Base-by-base conservation (phyloP, 306 rosid genomes). In the Echinosophora koreensis region DNA sequence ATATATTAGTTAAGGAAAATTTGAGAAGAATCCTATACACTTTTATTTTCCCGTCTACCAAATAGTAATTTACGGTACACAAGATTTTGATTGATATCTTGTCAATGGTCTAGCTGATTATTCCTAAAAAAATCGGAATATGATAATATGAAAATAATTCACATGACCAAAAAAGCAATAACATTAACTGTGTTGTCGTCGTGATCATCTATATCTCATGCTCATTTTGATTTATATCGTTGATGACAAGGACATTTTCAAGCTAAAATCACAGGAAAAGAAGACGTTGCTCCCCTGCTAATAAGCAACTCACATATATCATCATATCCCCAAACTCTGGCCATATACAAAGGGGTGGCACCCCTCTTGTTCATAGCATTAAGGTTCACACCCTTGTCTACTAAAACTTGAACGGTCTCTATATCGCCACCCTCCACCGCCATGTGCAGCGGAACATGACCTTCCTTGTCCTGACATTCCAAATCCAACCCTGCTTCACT, bases 361-460 rank as follows among this genome's bases (percentile, higher is more conserved):
- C 89, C 88, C 35, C 57, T 78, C 56, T 68, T 82, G 63, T 77
- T 93, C 71, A 67, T 71, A 12, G 74, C 81, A 82, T 87, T 80
- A 8, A 89, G 51, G 54, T 90, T 82, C 17, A 85, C 96, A 10
- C 91, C 96, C 73, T 80, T 80, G 1, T 67, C 64, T 4, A 89
- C 86, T 62, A 93, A 76, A 3, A 81, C 71, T n/a, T 63, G 72
- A 1, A 89, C 89, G 0, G 85, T 82, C 56, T 79, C 97, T 10
- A 87, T 17, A 56, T 84, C 71, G 3, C 97, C 92, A 13, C 91
- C 69, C 52, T 81, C 81, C 37, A 85, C 90, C 1, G 97, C 97
- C 87, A 87, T 80, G 60, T 93, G 97, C 80, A 93, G 81, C 0
- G 97, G 94, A 16, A 68, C 80, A 17, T 92, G 92, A 14, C 97